Evolutionary conservation across 345 rosid species (phyloP).

Genomic region (Barbarea vulgaris): DNA sequence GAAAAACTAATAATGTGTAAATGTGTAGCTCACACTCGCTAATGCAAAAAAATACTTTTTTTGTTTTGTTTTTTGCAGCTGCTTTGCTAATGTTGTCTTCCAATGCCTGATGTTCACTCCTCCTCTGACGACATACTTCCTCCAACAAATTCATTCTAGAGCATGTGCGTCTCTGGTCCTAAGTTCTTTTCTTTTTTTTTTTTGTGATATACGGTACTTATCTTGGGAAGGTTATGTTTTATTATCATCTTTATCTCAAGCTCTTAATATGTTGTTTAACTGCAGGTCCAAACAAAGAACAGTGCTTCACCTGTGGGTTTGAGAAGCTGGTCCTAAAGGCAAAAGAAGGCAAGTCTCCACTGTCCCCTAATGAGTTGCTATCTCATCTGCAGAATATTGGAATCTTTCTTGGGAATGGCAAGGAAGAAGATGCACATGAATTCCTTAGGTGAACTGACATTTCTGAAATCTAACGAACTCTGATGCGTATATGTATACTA

Average conservation of each 20-base stretch:
- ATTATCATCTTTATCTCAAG: slow-evolving; percentile 16
- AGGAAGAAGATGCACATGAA: slow-evolving; percentile 99
- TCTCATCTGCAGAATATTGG: slow-evolving; percentile 72
- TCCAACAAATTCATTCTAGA: slow-evolving; percentile 82
- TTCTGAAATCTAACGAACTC: slow-evolving; percentile 9
- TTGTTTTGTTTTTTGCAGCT: slow-evolving; percentile 63
- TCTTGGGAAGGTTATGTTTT: slow-evolving; percentile 8
- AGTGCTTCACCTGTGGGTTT: slow-evolving; percentile 94
- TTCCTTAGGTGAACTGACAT: slow-evolving; percentile 68
- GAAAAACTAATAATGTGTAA: neutral
- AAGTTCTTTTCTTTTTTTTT: slow-evolving; percentile 1
- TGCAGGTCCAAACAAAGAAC: slow-evolving; percentile 70
- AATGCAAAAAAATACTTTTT: slow-evolving; percentile 22
- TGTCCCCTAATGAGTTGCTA: slow-evolving; percentile 71
- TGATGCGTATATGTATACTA: slow-evolving; percentile 5
- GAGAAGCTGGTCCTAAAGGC: slow-evolving; percentile 75
- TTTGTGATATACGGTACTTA: slow-evolving; percentile 23
- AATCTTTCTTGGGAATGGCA: slow-evolving; percentile 80
- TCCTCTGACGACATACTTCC: slow-evolving; percentile 84
- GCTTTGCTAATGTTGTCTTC: slow-evolving; percentile 93
- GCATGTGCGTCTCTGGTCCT: slow-evolving; percentile 57
- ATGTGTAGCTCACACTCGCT: slow-evolving; percentile 13
- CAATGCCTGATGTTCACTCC: slow-evolving; percentile 95
- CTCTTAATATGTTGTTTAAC: slow-evolving; percentile 20
- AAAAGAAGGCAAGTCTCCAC: slow-evolving; percentile 66